Evolutionary conservation across 2,329 filamentous ascomycete species (phyloP).

Genomic region (Sporothrix sp.): DNA sequence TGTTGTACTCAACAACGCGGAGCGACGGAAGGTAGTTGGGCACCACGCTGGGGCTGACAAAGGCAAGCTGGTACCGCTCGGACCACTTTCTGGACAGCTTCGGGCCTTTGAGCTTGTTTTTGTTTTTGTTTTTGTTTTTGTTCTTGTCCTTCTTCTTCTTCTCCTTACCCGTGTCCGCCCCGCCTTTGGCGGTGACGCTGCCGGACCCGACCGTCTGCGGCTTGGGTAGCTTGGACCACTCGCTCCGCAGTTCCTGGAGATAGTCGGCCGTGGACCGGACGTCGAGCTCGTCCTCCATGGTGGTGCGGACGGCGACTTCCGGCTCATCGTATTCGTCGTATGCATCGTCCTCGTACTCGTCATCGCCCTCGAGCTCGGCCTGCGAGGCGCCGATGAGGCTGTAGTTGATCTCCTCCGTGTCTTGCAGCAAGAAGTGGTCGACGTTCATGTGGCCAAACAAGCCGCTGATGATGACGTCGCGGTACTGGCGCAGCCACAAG

Average conservation of each 20-base stretch:
- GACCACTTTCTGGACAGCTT: constrained; percentile 48
- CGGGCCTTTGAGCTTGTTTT: constrained; percentile 28
- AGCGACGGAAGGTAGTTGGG: constrained; percentile 88
- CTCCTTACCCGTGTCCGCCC: constrained; percentile 19
- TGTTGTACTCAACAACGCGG: constrained; percentile 92
- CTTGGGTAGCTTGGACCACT: constrained; percentile 68
- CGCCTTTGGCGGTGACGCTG: constrained; percentile 18
- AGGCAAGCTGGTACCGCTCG: constrained; percentile 72
- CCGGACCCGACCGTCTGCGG: constrained; percentile 19
- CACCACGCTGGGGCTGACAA: constrained; percentile 79
- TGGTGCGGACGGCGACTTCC: constrained; percentile 23
- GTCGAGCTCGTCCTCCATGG: constrained; percentile 45
- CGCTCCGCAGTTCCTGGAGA: constrained; percentile 61
- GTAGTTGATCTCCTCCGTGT: constrained; percentile 66
- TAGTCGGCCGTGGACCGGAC: constrained; percentile 66
- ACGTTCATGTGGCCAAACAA: constrained; percentile 97
- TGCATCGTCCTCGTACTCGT: constrained; percentile 15
- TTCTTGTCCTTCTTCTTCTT: constrained; percentile 13
- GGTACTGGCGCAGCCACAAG: constrained; percentile 80
- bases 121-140: constrained; percentile 24
- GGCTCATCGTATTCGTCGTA: not conserved
- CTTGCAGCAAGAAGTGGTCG: constrained; percentile 90
- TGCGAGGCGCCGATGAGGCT: constrained; percentile 28
- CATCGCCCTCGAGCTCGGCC: constrained; percentile 15
- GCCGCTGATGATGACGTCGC: constrained; percentile 72